Base-by-base conservation (phyloP, 495 filamentous ascomycete species). In the Melanomma pulvis-pyrius region DNA sequence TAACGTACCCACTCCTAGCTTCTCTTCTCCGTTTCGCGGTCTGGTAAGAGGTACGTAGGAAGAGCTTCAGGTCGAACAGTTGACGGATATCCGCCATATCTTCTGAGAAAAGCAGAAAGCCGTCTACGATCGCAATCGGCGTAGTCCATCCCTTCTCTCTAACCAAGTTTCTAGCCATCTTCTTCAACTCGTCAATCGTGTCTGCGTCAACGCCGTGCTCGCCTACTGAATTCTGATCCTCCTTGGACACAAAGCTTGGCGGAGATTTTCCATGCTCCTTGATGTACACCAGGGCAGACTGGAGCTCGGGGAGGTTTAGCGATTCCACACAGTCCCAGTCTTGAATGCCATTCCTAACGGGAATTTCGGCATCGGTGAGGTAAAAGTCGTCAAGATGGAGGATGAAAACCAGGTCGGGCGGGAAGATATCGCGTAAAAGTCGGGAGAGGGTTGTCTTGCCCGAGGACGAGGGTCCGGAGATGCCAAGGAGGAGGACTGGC, bases 311-410 rank as follows among this genome's bases (percentile, higher is more conserved):
- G 29, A 93, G 79, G 63, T 91, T 84, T 46, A 98, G 80, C 30
- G 92, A 80, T 54, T 84, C 86, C 12, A 86, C 76, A 68, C 91
- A 96, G 77, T 98, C 93, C 91, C 93, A 97, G 79, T 98, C 91
- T 65, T 86, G 80, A 26, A 94, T 76, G 30, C 82, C 87, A 28
- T 79, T 76, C 24, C 74, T 77, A 51, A 81, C 63, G 9, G 87
- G 88, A 59, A 90, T 84, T 59, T 88, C 79, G n/a, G 82, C 74
- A 72, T 97, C 92, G 1, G 90, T 73, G 39, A 83, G 84, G 75
- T 92, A 98, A 74, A 97, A 98, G 75, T 98, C 93, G 78, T 98
- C 93, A 74, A 94, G 86, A 74, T 97, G 92, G 44, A 97, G 81
- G 65, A 96, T 89, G 68, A 91, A 92, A 1, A 50, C 19, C 25